A percentile compares a stretch with the other conserved stretches of the same genome.
phyloP scores from a whole-genome alignment of 2,329 filamentous ascomycete species.

The Paecilomyces sp. region DNA sequence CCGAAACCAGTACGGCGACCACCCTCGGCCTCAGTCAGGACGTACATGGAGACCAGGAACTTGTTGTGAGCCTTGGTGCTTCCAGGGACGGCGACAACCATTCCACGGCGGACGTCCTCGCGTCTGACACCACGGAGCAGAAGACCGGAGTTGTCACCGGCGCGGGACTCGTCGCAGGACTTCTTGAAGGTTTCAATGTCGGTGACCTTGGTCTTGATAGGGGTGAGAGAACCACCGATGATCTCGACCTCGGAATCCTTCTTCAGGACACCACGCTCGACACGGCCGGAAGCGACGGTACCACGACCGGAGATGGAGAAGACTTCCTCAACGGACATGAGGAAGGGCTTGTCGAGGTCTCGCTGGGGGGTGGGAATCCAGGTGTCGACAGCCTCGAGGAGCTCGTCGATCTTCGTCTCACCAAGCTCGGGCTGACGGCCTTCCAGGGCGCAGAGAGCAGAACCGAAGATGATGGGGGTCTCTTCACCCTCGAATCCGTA shows the following conservation, averaged over 20 bases:
- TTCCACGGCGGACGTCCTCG: constrained; percentile 89
- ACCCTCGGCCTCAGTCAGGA: constrained; percentile 95
- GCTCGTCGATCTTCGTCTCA: constrained; percentile 78
- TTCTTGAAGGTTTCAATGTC: constrained; percentile 99
- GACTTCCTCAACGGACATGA: constrained; percentile 95
- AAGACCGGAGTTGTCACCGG: constrained; percentile 96
- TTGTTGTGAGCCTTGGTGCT: constrained; percentile 79
- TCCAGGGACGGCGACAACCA: constrained; percentile 84
- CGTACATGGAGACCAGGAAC: constrained; percentile 94
- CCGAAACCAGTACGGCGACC: constrained; percentile 93
- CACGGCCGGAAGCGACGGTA: constrained; percentile 93
- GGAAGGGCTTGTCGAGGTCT: constrained; percentile 95
- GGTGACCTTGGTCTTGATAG: constrained; percentile 98
- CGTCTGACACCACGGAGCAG: constrained; percentile 92
- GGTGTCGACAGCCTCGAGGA: constrained; percentile 78
- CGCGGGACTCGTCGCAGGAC: constrained; percentile 91
- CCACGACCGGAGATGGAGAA: constrained; percentile 90
- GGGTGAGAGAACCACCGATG: constrained; percentile 70
- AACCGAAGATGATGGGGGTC: constrained; percentile 94
- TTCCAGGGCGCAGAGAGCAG: constrained; percentile 89
- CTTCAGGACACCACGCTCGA: constrained; percentile 92
- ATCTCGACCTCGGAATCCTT: constrained; percentile 92
- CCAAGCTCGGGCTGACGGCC: constrained; percentile 82
- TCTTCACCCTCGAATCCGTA: constrained; percentile 99
- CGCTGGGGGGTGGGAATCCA: constrained; percentile 97